A percentile compares a stretch with the other conserved stretches of the same genome.
Evolutionary conservation across 2,329 filamentous ascomycete species (phyloP).

Genomic region (Stachybotrys elegans): DNA sequence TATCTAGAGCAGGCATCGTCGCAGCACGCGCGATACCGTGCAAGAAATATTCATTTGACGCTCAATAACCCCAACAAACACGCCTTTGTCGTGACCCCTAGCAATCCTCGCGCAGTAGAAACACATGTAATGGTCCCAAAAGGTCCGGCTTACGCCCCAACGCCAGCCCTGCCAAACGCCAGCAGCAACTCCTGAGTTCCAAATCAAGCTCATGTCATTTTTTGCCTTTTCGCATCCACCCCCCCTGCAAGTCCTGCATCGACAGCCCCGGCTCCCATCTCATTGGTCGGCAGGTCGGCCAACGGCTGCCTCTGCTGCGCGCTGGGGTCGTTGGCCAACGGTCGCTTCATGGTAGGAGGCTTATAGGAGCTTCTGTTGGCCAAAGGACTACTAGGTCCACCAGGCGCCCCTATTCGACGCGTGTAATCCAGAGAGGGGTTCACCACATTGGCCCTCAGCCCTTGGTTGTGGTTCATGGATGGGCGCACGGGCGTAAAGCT

Average conservation of each 20-base stretch:
- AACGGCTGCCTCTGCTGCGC: constrained; percentile 36
- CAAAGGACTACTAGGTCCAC: constrained; percentile 48
- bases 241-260: constrained; percentile 18
- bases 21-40: no score
- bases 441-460: constrained; percentile 34
- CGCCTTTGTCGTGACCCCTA: no score
- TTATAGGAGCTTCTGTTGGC: constrained; percentile 54
- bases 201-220: constrained; percentile 25
- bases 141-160: no score
- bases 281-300: constrained; percentile 46
- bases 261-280: constrained; percentile 12
- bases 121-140: no score
- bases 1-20: no score
- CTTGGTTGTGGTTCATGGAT: constrained; percentile 17
- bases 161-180: no score
- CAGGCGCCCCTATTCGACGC: constrained; percentile 56
- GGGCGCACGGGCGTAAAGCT: constrained; percentile 26
- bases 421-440: constrained; percentile 51
- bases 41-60: no score
- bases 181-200: no score
- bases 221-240: constrained; percentile 49
- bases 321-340: constrained; percentile 26
- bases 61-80: no score
- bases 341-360: constrained; percentile 54
- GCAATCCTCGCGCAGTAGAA: no score